phyloP scores from a whole-genome alignment of 345 rosid genomes.

The Diplotaxis tenuifolia region DNA sequence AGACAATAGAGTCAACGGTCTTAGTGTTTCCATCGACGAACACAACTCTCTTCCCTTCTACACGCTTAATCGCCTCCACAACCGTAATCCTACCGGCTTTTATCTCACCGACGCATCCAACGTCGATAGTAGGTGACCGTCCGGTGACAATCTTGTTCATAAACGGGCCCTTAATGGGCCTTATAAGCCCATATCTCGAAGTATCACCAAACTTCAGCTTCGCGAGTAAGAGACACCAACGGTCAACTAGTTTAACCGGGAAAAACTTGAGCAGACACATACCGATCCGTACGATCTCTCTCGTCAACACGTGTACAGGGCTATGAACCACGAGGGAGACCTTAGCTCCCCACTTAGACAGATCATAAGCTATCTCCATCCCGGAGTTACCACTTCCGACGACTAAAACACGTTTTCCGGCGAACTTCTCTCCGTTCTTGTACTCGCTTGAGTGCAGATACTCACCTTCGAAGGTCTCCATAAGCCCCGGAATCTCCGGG shows the following conservation, averaged over 20 bases:
- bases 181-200: constrained; percentile 44
- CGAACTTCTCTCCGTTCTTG: constrained; percentile 31
- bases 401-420: constrained; percentile 48
- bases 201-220: constrained; percentile 23
- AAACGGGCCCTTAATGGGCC: constrained; percentile 49
- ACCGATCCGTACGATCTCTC: constrained; percentile 33
- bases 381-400: constrained; percentile 70
- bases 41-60: constrained; percentile 31
- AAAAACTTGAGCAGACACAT: constrained; percentile 33
- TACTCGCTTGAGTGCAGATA: constrained; percentile 47
- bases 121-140: constrained; percentile 53
- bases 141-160: constrained; percentile 38
- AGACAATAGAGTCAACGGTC: constrained; percentile 47
- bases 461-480: constrained; percentile 41
- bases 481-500: constrained; percentile 42
- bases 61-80: constrained; percentile 34
- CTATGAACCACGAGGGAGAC: constrained; percentile 47
- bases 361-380: constrained; percentile 61
- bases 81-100: constrained; percentile 44
- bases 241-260: constrained; percentile 38
- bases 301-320: constrained; percentile 39
- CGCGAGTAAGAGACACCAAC: constrained; percentile 18
- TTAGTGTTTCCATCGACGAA: constrained; percentile 34
- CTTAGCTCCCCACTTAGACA: constrained; percentile 37
- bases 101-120: constrained; percentile 43